Base-by-base conservation (phyloP, 2,329 filamentous ascomycete species). In the Aspergillus alliaceus region DNA sequence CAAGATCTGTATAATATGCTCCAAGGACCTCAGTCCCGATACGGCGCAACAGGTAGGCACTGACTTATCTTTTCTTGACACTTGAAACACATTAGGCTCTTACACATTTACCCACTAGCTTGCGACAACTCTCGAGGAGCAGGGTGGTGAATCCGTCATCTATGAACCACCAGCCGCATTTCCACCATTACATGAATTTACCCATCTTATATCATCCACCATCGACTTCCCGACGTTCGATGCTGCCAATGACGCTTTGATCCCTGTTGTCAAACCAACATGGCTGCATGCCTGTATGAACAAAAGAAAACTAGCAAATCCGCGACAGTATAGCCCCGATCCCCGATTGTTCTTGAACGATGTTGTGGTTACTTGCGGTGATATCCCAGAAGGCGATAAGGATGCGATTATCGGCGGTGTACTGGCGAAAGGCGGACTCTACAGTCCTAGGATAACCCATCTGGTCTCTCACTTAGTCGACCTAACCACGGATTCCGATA, bases 331-430 rank as follows among this genome's bases (percentile, higher is more conserved):
- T 73, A 97, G 89, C 46, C 95, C 95, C 1, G 95, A 99, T 67
- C 93, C 93, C 2, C 85, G 89, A 57, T 86, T 96, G 71, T 95
- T 97, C 72, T 90, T 99, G 75, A 90, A 90, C 51, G 88, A 91
- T 64, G 89, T 98, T 40, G 84, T 90, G 27, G 82, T 97, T 18
- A 89, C 88, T 31, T 96, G 90, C 69, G 91, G 88, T 47, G 90
- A 95, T 66, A 85, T 99, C 47, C 95, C 95, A 0, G 80, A 86
- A 34, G 89, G 86, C 34, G 95, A 99, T 74, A 90, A 92, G 71
- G 93, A 98, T 76, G 90, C 92, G 11, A 97, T 99, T 56, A 86
- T 90, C 37, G 95, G 93, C 11, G 93, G 91, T 1, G 90, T 93
- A 2, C 79, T 96, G 68, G 93, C 95, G 0, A 86, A 97, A 77